Conservation (phyloP, 176 grass and related monocot species). For the Hordeum vulgare region DNA sequence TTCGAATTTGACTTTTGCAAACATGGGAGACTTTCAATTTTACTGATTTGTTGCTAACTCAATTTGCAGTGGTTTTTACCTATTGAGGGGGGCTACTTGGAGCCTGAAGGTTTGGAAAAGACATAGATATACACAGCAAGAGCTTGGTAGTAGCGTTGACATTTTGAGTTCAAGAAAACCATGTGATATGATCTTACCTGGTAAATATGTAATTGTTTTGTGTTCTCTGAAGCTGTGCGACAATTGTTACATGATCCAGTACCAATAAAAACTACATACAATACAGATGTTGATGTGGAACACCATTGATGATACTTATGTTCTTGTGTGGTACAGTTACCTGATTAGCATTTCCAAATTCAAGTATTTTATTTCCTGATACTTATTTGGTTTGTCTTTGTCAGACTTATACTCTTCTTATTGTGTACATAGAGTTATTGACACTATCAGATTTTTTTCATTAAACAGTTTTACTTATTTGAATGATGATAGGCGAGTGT, state of each 20-base stretch:
- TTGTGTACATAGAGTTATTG: not conserved
- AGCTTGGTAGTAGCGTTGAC: slow-evolving; percentile 46
- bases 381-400: not conserved
- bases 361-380: not conserved
- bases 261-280: not conserved
- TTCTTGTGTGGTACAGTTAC: not conserved
- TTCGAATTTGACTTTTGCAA: not conserved
- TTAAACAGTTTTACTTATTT: not conserved
- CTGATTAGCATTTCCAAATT: not conserved
- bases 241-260: not conserved
- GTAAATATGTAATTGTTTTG: slow-evolving; percentile 28
- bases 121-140: slow-evolving; percentile 45
- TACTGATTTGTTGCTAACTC: slow-evolving; percentile 15
- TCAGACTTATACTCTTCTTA: not conserved
- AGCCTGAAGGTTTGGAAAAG: slow-evolving; percentile 67
- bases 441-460: not conserved
- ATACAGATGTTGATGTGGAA: not conserved
- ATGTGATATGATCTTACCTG: slow-evolving; percentile 95
- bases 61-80: slow-evolving; percentile 75
- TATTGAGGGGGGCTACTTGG: slow-evolving; percentile 59
- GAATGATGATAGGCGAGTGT: not conserved
- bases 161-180: slow-evolving; percentile 55
- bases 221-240: slow-evolving; percentile 14
- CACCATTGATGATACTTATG: not conserved
- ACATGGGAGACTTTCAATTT: not conserved